A percentile compares a stretch with the other conserved stretches of the same genome.
These are phyloP conservation scores for Lactarius trivialis DNA, from an alignment of 768 basidiomycete species.

Conservation along the genomic window DNA sequence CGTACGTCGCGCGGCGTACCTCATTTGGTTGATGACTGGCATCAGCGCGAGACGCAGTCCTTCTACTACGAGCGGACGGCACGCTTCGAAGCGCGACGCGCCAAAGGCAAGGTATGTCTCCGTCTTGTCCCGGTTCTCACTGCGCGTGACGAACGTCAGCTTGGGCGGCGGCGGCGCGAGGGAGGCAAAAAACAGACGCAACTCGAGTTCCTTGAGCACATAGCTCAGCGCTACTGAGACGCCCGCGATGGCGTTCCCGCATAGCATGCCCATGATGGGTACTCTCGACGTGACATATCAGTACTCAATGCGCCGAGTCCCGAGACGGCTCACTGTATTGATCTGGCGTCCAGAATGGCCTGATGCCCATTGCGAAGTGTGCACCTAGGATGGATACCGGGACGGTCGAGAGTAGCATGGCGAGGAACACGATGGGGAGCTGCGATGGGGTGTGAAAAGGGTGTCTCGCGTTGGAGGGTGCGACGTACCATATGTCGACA, in stretches of 20 bases:
- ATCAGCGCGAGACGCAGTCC: constrained; percentile 75
- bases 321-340: constrained; percentile 52
- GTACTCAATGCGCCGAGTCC: not conserved
- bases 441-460: constrained; percentile 24
- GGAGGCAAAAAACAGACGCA: constrained; percentile 32
- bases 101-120: constrained; percentile 85
- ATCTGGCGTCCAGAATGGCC: constrained; percentile 79
- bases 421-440: constrained; percentile 61
- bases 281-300: constrained; percentile 36
- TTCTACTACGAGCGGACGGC: constrained; percentile 68
- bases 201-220: constrained; percentile 72
- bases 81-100: constrained; percentile 78
- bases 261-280: constrained; percentile 81
- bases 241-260: constrained; percentile 70
- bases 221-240: constrained; percentile 65
- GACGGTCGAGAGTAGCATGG: constrained; percentile 70
- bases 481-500: constrained; percentile 62
- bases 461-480: not conserved
- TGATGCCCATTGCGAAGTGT: constrained; percentile 65
- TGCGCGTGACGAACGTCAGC: constrained; percentile 25
- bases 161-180: constrained; percentile 2
- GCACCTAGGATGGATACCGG: constrained; percentile 74
- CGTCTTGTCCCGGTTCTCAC: constrained; percentile 79
- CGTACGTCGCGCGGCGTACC: constrained; percentile 43
- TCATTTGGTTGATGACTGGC: constrained; percentile 84